These are phyloP conservation scores for Colletotrichum eleusines DNA, from an alignment of 2,329 filamentous ascomycete species.

Conservation along the genomic window DNA sequence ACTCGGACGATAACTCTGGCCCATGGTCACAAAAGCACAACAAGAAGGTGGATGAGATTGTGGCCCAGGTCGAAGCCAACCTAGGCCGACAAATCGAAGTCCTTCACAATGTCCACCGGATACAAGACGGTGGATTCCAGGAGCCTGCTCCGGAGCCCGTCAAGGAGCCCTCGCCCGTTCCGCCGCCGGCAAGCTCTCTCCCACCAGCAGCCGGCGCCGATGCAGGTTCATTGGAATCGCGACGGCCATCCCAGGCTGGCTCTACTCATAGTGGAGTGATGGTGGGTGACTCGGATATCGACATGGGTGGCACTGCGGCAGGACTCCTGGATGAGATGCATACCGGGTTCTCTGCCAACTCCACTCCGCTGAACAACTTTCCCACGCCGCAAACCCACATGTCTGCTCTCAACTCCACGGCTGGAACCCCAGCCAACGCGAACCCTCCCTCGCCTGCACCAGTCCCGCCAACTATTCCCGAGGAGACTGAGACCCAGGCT, in stretches of 20 bases:
- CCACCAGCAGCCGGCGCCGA: slow-evolving; percentile 41
- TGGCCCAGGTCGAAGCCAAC: slow-evolving; percentile 78
- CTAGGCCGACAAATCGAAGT: slow-evolving; percentile 75
- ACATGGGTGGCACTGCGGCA: slow-evolving; percentile 74
- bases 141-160: slow-evolving; percentile 65
- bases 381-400: slow-evolving; percentile 70
- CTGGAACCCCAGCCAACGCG: slow-evolving; percentile 66
- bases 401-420: slow-evolving; percentile 68
- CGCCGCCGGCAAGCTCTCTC: slow-evolving; percentile 38
- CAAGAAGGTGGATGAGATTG: slow-evolving; percentile 77
- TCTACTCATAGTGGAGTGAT: slow-evolving; percentile 68
- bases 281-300: slow-evolving; percentile 71
- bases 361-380: slow-evolving; percentile 71
- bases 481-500: slow-evolving; percentile 39
- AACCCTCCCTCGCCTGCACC: slow-evolving; percentile 61
- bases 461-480: slow-evolving; percentile 46
- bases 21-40: slow-evolving; percentile 57
- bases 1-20: slow-evolving; percentile 57
- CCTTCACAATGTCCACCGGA: slow-evolving; percentile 74
- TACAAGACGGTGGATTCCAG: slow-evolving; percentile 83
- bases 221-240: slow-evolving; percentile 53
- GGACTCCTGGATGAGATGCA: slow-evolving; percentile 78
- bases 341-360: slow-evolving; percentile 68
- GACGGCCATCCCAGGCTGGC: slow-evolving; percentile 65
- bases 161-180: slow-evolving; percentile 47